Percentiles rank a stretch among this genome's conserved stretches.
Conservation (phyloP, 495 filamentous ascomycete genomes). For the Astrothelium macrocarpum region DNA sequence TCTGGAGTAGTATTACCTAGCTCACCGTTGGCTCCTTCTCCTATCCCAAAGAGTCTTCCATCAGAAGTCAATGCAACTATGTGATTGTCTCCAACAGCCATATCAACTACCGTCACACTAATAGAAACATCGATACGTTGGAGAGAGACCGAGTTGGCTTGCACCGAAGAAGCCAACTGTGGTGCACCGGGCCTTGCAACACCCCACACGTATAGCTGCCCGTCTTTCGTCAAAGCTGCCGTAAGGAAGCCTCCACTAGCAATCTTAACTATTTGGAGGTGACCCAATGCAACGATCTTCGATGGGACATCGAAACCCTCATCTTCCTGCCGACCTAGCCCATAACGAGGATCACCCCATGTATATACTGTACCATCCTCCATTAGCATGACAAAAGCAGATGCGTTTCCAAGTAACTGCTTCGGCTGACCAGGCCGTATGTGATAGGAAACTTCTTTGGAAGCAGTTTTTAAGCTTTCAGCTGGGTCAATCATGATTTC, state of each 20-base stretch:
- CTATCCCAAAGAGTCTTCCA: constrained; percentile 2
- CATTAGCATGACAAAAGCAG: constrained; percentile 44
- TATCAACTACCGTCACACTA: not conserved
- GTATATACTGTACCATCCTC: constrained; percentile 42
- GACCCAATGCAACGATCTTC: constrained; percentile 39
- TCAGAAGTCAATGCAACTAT: constrained; percentile 5
- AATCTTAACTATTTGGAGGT: constrained; percentile 46
- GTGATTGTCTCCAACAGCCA: constrained; percentile 8
- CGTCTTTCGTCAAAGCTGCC: constrained; percentile 46
- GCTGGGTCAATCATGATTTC: not conserved
- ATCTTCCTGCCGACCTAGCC: constrained; percentile 26
- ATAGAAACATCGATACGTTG: constrained; percentile 6
- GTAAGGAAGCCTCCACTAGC: constrained; percentile 44
- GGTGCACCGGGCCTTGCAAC: constrained; percentile 14
- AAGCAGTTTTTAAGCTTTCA: not conserved
- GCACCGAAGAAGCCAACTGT: not conserved
- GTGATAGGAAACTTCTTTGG: not conserved
- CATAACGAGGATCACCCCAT: constrained; percentile 51
- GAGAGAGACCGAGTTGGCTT: not conserved
- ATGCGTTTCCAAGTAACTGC: constrained; percentile 43
- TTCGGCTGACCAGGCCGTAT: constrained; percentile 14
- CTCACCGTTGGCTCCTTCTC: not conserved
- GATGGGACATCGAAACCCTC: constrained; percentile 31
- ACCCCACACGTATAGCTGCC: constrained; percentile 60
- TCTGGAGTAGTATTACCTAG: not conserved